Conservation (phyloP, 331 rosid genomes). For the Quercus lobata region DNA sequence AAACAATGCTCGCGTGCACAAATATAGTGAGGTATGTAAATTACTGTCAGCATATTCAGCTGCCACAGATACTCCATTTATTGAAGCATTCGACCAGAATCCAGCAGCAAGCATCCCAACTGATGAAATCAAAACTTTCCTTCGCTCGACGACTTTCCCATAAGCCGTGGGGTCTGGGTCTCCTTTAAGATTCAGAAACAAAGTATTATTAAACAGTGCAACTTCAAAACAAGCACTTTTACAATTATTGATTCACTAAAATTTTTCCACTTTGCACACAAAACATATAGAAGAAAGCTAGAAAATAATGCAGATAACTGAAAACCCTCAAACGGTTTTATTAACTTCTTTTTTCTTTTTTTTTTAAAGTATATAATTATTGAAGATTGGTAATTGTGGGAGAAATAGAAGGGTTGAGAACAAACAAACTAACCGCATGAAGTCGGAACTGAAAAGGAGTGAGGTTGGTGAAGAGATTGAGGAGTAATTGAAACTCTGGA, state of each 20-base stretch:
- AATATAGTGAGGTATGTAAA: background rate
- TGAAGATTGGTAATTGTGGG: too few relatives aligned
- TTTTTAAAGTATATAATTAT: too few relatives aligned
- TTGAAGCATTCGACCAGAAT: slow-evolving; percentile 32
- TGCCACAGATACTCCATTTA: slow-evolving; percentile 29
- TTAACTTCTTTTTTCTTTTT: too few relatives aligned
- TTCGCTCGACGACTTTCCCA: slow-evolving; percentile 35
- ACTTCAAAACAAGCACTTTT: background rate
- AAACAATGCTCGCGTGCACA: background rate
- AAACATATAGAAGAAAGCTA: background rate
- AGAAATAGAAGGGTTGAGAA: too few relatives aligned
- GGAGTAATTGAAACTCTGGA: slow-evolving; percentile 9
- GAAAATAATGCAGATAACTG: background rate
- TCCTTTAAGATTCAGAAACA: slow-evolving; percentile 2
- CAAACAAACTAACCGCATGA: slow-evolving; percentile 21
- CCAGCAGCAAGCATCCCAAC: slow-evolving; percentile 38
- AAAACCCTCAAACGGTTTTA: background rate
- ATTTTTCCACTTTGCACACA: background rate
- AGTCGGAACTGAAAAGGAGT: background rate
- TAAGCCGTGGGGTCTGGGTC: background rate
- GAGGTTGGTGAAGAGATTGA: slow-evolving; percentile 20
- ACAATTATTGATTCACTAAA: background rate
- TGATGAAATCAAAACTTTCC: slow-evolving; percentile 51
- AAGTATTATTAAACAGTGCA: background rate
- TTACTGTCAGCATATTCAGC: slow-evolving; percentile 78